A percentile compares a stretch with the other conserved stretches of the same genome.
phyloP scores from a whole-genome alignment of 176 grass and related monocot genomes.

The Echinochloa phyllopogon region DNA sequence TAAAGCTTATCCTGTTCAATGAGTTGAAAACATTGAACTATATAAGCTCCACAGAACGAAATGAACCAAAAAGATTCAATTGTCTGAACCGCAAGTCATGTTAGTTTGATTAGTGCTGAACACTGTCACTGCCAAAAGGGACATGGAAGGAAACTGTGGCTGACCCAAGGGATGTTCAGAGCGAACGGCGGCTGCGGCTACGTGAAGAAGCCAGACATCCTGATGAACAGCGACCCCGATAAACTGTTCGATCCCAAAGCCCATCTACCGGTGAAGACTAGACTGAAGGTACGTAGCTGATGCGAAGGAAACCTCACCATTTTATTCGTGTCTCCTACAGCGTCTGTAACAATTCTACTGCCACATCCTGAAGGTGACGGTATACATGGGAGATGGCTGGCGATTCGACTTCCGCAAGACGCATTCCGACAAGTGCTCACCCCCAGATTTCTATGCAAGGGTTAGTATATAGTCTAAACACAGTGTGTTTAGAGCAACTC shows the following conservation, averaged over 20 bases:
- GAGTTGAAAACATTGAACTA: too few relatives aligned
- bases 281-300: slow-evolving; percentile 50
- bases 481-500: too few relatives aligned
- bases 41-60: too few relatives aligned
- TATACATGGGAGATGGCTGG: slow-evolving; percentile 93
- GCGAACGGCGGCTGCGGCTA: slow-evolving; percentile 92
- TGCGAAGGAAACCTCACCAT: too few relatives aligned
- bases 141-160: slow-evolving; percentile 76
- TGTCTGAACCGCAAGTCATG: background rate
- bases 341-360: too few relatives aligned
- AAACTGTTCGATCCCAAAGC: slow-evolving; percentile 59
- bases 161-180: slow-evolving; percentile 82
- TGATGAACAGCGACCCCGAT: slow-evolving; percentile 42
- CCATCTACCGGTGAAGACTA: slow-evolving; percentile 52
- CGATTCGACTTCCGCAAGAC: slow-evolving; percentile 66
- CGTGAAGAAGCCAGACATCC: slow-evolving; percentile 82
- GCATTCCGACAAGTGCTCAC: slow-evolving; percentile 78
- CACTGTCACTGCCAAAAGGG: slow-evolving; percentile 41
- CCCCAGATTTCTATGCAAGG: slow-evolving; percentile 83
- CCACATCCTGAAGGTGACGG: slow-evolving; percentile 68
- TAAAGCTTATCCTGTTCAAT: background rate
- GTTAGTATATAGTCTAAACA: slow-evolving; percentile 35
- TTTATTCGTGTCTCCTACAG: too few relatives aligned
- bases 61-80: background rate
- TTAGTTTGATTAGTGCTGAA: background rate